Evolutionary conservation across 2,329 filamentous ascomycete genomes (phyloP).

Genomic region (Penicillium italicum): DNA sequence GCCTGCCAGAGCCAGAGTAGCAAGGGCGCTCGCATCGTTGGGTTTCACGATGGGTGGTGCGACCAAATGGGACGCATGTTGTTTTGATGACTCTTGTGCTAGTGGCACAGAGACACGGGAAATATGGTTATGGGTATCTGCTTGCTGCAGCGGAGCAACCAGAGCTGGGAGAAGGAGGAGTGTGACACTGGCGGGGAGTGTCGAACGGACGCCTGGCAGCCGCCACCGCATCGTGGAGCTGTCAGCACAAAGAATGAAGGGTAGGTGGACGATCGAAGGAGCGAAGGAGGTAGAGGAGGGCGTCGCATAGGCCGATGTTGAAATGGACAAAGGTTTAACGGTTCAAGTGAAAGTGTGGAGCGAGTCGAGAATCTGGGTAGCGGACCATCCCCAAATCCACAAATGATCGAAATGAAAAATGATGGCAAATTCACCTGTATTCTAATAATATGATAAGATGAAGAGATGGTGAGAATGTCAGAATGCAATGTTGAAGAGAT

Average conservation of each 20-base stretch:
- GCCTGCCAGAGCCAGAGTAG: constrained; percentile 91
- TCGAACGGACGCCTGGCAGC: constrained; percentile 57
- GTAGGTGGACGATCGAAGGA: not conserved
- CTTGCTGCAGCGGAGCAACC: constrained; percentile 64
- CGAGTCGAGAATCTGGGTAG: constrained; percentile 21
- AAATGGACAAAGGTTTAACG: not conserved
- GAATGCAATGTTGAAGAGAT: not conserved
- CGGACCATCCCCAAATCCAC: constrained; percentile 24
- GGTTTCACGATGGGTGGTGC: constrained; percentile 36
- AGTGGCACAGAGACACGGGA: constrained; percentile 29
- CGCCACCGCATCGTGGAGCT: constrained; percentile 59
- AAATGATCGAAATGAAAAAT: not conserved
- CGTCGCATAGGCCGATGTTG: constrained; percentile 9
- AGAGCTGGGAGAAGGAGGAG: constrained; percentile 58
- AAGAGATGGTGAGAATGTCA: constrained; percentile 1
- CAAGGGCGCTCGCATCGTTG: constrained; percentile 85
- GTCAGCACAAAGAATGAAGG: constrained; percentile 31
- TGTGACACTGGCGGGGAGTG: constrained; percentile 55
- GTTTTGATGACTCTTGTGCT: constrained; percentile 14
- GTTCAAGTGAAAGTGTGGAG: constrained; percentile 15
- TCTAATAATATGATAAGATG: not conserved
- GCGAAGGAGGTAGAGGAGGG: not conserved
- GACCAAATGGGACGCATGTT: constrained; percentile 17
- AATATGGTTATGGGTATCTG: constrained; percentile 28
- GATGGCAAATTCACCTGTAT: not conserved